Evolutionary conservation across 140 eudicot genomes (phyloP), one percentile per base, ranked within the genome.

Genomic region (Oenanthe javanica): DNA sequence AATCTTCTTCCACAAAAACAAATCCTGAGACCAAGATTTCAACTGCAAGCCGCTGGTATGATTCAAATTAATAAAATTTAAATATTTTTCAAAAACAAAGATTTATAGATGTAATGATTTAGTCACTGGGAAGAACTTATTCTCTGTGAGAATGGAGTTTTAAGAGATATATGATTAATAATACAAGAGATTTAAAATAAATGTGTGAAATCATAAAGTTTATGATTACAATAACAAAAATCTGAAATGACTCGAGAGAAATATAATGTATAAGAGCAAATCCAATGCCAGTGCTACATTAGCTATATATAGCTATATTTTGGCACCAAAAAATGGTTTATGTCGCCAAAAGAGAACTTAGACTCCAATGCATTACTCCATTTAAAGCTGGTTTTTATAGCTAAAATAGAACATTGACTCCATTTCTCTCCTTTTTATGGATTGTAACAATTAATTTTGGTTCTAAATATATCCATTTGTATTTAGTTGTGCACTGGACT

Each of bases 1-100:
- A 92, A 78, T 92, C 97, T 48, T 89, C 90, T 57, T 90, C 89
- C 81, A 87, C 88, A 66, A 95, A 92, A 36, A 90, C 95, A 82
- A 95, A 89, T 78, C 97, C 97, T 2, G 99, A 84, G 43, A 89
- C 84, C 84, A 86, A 69, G 83, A 95, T 92, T 82, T 84, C 97
- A 86, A 95, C 99, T 72, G 92, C 97, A 84, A 95, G 84, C 73
- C 95, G 89, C 99, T 95, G 97, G 86, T 54, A 85, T 31, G 40
- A 84, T 40, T 83, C 72, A 79, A 51, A 66, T 72, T 52, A 81
- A 71, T 85, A 79, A 90, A 81, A 80, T 79, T 54, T 54, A 72
- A 63, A 57, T 72, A 76, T 31, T 61, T 45, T 47, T 79, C 3
- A 3, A 42, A 0, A 14, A 15, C 25, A 31, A 15, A 43, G 14